phyloP scores from a whole-genome alignment of 2,329 filamentous ascomycete species.

The Cadophora luteo-olivacea region DNA sequence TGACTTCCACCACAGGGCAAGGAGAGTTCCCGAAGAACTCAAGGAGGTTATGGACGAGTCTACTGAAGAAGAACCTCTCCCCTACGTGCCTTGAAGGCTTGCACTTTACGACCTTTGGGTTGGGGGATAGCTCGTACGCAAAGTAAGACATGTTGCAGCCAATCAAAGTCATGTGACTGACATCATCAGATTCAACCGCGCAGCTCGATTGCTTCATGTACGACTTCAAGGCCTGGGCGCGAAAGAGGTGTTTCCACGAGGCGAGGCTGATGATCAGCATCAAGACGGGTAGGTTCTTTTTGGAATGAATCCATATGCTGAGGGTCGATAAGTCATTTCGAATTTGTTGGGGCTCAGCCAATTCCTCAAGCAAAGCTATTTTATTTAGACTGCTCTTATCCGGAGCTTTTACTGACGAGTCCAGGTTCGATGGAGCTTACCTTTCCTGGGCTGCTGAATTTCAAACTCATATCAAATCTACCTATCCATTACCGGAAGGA shows the following conservation, averaged over 20 bases:
- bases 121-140: slow-evolving; percentile 93
- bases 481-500: slow-evolving; percentile 72
- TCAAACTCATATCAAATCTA: slow-evolving; percentile 67
- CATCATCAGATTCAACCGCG: slow-evolving; percentile 81
- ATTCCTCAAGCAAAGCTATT: neutral
- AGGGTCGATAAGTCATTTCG: neutral
- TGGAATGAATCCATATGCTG: neutral
- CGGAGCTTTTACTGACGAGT: neutral
- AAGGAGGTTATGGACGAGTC: slow-evolving; percentile 80
- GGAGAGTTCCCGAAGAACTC: slow-evolving; percentile 91
- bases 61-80: slow-evolving; percentile 80
- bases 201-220: slow-evolving; percentile 85
- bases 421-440: slow-evolving; percentile 81
- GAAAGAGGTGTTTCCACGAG: slow-evolving; percentile 74
- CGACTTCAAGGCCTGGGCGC: slow-evolving; percentile 85
- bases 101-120: slow-evolving; percentile 83
- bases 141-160: slow-evolving; percentile 62
- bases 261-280: slow-evolving; percentile 93
- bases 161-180: slow-evolving; percentile 23
- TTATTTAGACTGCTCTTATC: neutral
- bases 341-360: neutral
- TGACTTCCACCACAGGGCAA: slow-evolving; percentile 91
- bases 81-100: slow-evolving; percentile 71
- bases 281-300: slow-evolving; percentile 77
- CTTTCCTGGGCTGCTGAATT: slow-evolving; percentile 78